Evolutionary conservation across 768 basidiomycete species (phyloP), one percentile per base, ranked within the genome.

Genomic region (Amanita polypyramis): DNA sequence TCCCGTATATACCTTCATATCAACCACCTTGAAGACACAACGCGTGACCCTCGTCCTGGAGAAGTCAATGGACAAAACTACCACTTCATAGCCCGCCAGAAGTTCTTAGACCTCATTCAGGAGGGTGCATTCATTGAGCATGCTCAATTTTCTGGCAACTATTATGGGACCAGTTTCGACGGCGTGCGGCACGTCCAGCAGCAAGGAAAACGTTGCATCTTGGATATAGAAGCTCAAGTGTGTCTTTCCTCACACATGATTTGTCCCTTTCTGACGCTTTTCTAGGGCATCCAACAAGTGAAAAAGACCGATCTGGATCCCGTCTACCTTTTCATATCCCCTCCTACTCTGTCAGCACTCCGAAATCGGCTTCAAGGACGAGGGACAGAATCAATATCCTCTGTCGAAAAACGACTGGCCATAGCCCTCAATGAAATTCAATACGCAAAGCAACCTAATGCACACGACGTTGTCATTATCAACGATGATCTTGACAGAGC

Each of bases 171-270:
- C 4, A 90, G 84, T 55, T 80, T 82, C 52, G 72, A 78, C 52
- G 81, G 92, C 17, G 79, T 98, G 25, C 67, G 73, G 29, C 71
- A 74, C 25, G 82, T 96, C 21, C 72, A 78, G 30, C 64, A 73
- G 14, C 69, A 75, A 2, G 90, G 88, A 12, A 77, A 75, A 52
- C 79, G 90, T 10, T 97, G 95, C 61, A 83, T 98, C 50, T 75
- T 98, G 33, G 95, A 98, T 61, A 98, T 98, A 50, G 95, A 98
- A 59, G 83, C 87, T 8, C 94, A 98, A 83, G 91, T 88, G 60
- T 49, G 71, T 67, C 40, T 15, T 37, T 38, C 20, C 34, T 36
- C 21, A 15, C 21, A 9, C 21, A 45, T 45, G 47, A 36, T 37
- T 45, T 19, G 52, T 43, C 21, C 25, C 15, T 45, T 8, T 19